Base-by-base conservation (phyloP, 495 filamentous ascomycete genomes). In the Halenospora varia region DNA sequence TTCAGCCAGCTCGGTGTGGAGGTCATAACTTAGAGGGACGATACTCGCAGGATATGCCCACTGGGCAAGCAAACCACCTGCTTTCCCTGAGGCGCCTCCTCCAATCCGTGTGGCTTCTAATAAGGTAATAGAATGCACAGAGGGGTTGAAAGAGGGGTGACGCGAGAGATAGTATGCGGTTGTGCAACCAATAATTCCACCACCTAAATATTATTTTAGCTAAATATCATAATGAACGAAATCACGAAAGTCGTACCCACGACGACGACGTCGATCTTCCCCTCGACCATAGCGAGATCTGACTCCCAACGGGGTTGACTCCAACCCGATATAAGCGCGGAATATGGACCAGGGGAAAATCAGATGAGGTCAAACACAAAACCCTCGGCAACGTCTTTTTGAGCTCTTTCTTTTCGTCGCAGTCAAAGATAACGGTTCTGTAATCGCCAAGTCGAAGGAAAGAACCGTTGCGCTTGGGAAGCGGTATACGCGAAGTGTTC, bases 61-160 rank as follows among this genome's bases (percentile, higher is more conserved):
- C 46, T 90, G 75, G 3, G 85, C 93, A 18, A 97, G 75, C n/a
- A 97, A 78, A 2, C 93, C 93, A 8, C 93, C 93, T 1, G 93
- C 94, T 75, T 97, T 97, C 3, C 93, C 94, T 15, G 90, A 96
- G 47, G 93, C 94, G 25, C 89, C 92, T 15, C 90, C 85, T n/a
- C 92, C 93, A 57, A 97, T 87, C 29, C 87, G 81, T 2, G 86
- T 84, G 2, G 94, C 92, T 77, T 97, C 93, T 56, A 97, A 77
- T 25, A 97, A 81, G 10, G 88, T 96, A 58, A 97, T 82, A 48
- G 74, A 84, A 67, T 96, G 88, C 35, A 83, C 77, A 2, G 77
- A 70, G 10, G 89, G 82, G 68, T 93, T 78, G 71, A 88, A 97
- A 18, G 82, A 82, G 11, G 89, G 88, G 71, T 97, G 93, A 59